Percentiles rank a stretch among this genome's conserved stretches.
These are phyloP conservation scores for Trichosporon inkin DNA, from an alignment of 1,284 basidiomycete species.

Conservation along the genomic window DNA sequence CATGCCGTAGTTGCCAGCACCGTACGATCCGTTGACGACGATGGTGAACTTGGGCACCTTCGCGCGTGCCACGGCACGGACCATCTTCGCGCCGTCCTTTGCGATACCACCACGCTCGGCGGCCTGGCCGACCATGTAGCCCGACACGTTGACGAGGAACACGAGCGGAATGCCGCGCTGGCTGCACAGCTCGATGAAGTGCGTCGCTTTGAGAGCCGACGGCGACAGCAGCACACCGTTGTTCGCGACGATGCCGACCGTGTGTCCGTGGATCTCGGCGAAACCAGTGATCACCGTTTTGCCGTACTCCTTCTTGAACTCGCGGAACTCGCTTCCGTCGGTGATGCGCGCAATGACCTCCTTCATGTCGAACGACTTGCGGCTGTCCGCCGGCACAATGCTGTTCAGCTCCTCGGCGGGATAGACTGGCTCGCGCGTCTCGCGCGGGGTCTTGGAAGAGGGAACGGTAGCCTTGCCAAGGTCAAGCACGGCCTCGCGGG, in stretches of 20 bases:
- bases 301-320: constrained; percentile 94
- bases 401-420: constrained; percentile 76
- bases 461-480: constrained; percentile 54
- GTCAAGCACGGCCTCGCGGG: constrained; percentile 74
- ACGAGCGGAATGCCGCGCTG: constrained; percentile 84
- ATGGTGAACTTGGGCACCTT: constrained; percentile 93
- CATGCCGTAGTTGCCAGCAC: constrained; percentile 91
- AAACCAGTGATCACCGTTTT: constrained; percentile 88
- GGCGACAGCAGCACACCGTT: constrained; percentile 92
- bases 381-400: constrained; percentile 82
- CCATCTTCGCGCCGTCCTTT: constrained; percentile 97
- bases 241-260: constrained; percentile 83
- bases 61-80: constrained; percentile 88
- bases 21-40: constrained; percentile 86
- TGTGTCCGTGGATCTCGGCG: constrained; percentile 79
- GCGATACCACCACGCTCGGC: constrained; percentile 93
- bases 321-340: constrained; percentile 85
- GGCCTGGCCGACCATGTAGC: constrained; percentile 93
- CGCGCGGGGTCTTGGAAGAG: constrained; percentile 11
- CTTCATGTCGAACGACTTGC: constrained; percentile 85
- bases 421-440: constrained; percentile 62
- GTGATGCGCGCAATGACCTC: constrained; percentile 88
- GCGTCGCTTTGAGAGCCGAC: constrained; percentile 86
- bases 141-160: constrained; percentile 87
- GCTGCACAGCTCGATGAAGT: constrained; percentile 91